Evolutionary conservation across 345 rosid genomes (phyloP), one percentile per base, ranked within the genome.

Genomic region (Barbarea vulgaris): DNA sequence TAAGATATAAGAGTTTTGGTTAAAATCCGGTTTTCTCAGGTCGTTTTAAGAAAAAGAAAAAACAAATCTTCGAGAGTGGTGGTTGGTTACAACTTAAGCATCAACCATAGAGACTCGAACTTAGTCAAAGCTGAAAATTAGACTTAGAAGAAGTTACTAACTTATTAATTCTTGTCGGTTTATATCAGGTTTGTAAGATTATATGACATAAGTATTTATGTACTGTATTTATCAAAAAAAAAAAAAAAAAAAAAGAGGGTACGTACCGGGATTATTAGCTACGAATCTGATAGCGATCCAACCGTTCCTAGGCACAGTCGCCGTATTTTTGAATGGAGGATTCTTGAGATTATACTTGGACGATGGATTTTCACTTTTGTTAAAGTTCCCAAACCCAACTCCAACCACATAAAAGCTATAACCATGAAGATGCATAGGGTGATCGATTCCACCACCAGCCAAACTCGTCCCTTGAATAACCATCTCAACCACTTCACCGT

Each of bases 381-480:
- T 67, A 39, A 3, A 75, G 25, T 75, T 75, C 27, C 79, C 79
- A 19, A 67, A 39, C 73, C 79, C 79, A 2, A 36, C 1, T 50
- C 79, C 79, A 27, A 75, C 54, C 14, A 67, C 33, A 27, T 25
- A 37, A 60, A 75, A 75, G 36, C 74, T 75, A 39, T 19, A 75
- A 3, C 79, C 79, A 50, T 75, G 79, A 15, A 75, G 62, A 59
- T 75, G 79, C 79, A 75, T 75, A 44, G 79, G 79, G 19, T 75
- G 79, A 39, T 75, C 79, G 2, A 75, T 13, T 47, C 62, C 73
- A 48, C 67, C 73, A 47, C 44, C 44, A 9, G 10, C 73, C 5
- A 75, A 57, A 67, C 67, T 75, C 24, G 79, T 75, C 18, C 79
- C 79, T 59, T 75, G 79, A 18, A 75, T 12, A 19, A 75, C 67